Conservation (phyloP, 148 eudicot genomes). For the Rhododendron molle region DNA sequence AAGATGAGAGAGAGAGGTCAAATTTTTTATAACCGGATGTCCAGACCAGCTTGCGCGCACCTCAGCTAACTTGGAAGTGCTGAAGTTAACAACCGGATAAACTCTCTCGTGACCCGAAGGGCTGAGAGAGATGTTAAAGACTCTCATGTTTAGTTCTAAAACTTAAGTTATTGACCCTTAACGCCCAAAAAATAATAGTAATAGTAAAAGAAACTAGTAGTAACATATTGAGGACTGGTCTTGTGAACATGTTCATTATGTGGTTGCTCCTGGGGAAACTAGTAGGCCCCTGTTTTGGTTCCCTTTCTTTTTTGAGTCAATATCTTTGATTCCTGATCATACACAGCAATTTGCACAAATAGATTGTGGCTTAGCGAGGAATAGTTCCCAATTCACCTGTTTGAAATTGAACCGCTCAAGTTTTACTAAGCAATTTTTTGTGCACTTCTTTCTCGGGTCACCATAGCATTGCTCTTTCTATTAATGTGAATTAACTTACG, state of each 20-base stretch:
- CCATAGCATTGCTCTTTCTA: no score
- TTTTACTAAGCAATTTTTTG: background rate
- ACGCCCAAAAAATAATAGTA: no score
- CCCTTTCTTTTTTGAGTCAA: background rate
- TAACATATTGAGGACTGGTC: background rate
- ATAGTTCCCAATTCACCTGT: background rate
- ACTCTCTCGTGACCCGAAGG: no score
- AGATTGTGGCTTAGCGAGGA: background rate
- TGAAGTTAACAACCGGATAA: no score
- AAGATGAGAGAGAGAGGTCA: background rate
- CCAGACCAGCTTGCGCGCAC: no score
- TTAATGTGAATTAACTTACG: no score
- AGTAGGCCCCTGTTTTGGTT: background rate
- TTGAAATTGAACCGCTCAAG: background rate
- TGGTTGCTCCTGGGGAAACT: background rate
- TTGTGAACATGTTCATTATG: background rate
- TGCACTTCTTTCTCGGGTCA: background rate
- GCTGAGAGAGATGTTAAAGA: no score
- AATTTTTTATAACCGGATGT: no score
- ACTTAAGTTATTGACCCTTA: no score
- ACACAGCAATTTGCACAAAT: background rate
- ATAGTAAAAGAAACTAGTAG: no score
- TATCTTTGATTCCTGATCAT: background rate
- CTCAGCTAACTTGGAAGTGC: fast-evolving
- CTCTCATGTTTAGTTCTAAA: no score